A percentile compares a stretch with the other conserved stretches of the same genome.
Evolutionary conservation across 1,284 basidiomycete genomes (phyloP).

Genomic region (Neolentinus lepideus): DNA sequence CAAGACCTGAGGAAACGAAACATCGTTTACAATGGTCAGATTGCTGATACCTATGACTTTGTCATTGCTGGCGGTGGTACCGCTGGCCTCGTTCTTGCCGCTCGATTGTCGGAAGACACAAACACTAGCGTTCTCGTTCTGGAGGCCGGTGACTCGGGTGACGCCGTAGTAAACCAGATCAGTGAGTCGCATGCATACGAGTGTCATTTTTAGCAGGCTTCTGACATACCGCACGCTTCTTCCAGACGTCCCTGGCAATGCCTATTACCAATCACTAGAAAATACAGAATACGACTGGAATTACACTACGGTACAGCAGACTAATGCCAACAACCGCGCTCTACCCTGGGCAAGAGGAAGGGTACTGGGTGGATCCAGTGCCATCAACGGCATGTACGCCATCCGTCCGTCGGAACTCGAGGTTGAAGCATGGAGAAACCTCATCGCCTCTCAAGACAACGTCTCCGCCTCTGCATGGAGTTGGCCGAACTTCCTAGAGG

Average conservation of each 20-base stretch:
- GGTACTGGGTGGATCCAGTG: constrained; percentile 64
- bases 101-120: constrained; percentile 63
- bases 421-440: constrained; percentile 45
- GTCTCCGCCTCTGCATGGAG: constrained; percentile 37
- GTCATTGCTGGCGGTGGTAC: constrained; percentile 61
- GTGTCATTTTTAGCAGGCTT: no score
- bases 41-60: constrained; percentile 44
- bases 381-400: constrained; percentile 69
- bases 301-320: constrained; percentile 48
- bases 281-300: constrained; percentile 55
- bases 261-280: constrained; percentile 43
- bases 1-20: constrained; percentile 24
- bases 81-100: constrained; percentile 67
- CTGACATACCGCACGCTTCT: constrained; percentile 3
- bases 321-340: constrained; percentile 27
- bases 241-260: constrained; percentile 41
- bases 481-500: constrained; percentile 44
- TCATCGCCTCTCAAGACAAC: constrained; percentile 28
- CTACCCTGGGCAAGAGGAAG: constrained; percentile 57
- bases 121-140: constrained; percentile 66
- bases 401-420: constrained; percentile 46
- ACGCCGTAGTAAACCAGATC: constrained; percentile 31
- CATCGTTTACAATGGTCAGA: constrained; percentile 30
- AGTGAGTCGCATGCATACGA: no score
- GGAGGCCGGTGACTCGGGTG: constrained; percentile 62